phyloP scores from a whole-genome alignment of 2,329 filamentous ascomycete genomes.

The Fusarium fujikuroi region DNA sequence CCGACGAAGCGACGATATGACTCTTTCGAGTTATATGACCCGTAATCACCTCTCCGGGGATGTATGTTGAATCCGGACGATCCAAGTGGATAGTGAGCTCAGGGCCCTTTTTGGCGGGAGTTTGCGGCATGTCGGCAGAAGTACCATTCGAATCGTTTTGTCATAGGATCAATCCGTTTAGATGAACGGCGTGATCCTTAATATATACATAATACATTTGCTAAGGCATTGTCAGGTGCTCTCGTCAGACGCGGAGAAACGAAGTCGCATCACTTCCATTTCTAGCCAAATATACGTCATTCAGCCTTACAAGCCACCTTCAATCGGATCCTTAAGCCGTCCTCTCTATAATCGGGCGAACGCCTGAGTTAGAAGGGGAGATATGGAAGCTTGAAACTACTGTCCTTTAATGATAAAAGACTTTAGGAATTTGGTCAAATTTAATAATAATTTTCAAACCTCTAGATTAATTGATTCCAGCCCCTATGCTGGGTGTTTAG shows the following conservation, averaged over 20 bases:
- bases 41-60: neutral
- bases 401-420: neutral
- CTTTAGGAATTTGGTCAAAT: neutral
- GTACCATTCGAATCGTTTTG: accelerated
- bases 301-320: neutral
- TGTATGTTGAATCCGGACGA: neutral
- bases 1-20: neutral
- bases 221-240: neutral
- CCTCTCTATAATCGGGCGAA: neutral
- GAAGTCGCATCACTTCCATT: neutral
- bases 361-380: accelerated
- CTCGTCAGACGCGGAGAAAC: neutral
- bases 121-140: neutral
- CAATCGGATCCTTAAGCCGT: neutral
- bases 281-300: neutral
- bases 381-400: too few relatives aligned
- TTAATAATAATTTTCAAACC: neutral
- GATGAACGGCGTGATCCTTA: accelerated
- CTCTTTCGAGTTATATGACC: neutral
- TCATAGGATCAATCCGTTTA: accelerated
- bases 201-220: neutral
- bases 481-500: neutral
- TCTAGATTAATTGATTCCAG: neutral
- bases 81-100: neutral
- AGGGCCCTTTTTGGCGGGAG: neutral